Percentiles rank a stretch among this genome's conserved stretches.
Evolutionary conservation across 192 early-diverging fungal species (phyloP).

Genomic region (Coemansia sp.): DNA sequence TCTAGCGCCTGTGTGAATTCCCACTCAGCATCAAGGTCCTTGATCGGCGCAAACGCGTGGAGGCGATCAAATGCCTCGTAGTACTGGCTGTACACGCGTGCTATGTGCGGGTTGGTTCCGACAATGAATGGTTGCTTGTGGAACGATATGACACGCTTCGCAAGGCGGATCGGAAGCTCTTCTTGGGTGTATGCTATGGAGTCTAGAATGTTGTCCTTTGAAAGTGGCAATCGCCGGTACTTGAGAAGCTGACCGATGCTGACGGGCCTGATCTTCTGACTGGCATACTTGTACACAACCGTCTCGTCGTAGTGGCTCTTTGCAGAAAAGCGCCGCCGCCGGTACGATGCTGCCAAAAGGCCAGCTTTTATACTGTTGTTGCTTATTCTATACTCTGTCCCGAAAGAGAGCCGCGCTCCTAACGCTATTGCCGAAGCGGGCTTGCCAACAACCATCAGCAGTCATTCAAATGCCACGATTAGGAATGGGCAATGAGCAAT

Average conservation of each 20-base stretch:
- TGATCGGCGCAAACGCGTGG: conserved; percentile 62
- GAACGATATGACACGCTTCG: conserved; percentile 78
- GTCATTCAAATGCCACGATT: neutral
- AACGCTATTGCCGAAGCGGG: neutral
- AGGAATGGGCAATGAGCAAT: too few species aligned
- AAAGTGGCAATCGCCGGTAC: conserved; percentile 67
- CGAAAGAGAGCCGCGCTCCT: neutral
- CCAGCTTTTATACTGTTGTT: neutral
- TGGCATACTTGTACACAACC: conserved; percentile 51
- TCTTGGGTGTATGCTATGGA: conserved; percentile 65
- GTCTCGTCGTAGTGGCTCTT: conserved; percentile 51
- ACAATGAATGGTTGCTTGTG: conserved; percentile 94
- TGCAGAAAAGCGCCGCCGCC: conserved; percentile 15
- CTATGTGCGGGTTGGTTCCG: conserved; percentile 92
- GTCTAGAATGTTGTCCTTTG: conserved; percentile 55
- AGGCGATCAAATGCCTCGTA: conserved; percentile 75
- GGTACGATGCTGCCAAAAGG: neutral
- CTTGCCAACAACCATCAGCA: neutral
- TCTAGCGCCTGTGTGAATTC: conserved; percentile 71
- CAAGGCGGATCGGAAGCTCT: conserved; percentile 88
- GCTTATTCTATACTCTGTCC: neutral
- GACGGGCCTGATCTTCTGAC: conserved; percentile 59
- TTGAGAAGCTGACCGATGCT: conserved; percentile 75
- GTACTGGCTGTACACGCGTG: conserved; percentile 77
- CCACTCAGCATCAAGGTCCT: conserved; percentile 56